Evolutionary conservation across 495 filamentous ascomycete species (phyloP), one percentile per base, ranked within the genome.

Genomic region (Aspergillus baeticus): DNA sequence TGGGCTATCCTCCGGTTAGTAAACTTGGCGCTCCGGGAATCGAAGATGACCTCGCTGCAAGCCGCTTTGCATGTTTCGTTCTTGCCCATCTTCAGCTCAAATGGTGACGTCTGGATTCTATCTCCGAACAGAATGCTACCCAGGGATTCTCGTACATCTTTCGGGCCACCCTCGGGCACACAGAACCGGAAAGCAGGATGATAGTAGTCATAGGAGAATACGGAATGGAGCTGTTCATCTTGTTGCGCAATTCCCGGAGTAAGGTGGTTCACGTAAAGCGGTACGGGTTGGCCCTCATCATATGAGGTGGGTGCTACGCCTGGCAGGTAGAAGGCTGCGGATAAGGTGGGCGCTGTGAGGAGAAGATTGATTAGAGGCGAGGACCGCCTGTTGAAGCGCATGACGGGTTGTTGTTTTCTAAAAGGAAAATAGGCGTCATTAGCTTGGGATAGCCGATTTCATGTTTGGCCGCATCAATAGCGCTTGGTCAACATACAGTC

Each of bases 111-210:
- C 68, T 87, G 87, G 68, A 98, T 98, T 42, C 94, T 87, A 73
- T 98, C 94, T 7, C 94, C 94, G 58, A 98, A 98, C 20, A 98
- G 67, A 62, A 98, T 98, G 73, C 92, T 96, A 5, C 94, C 94
- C 53, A 98, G 71, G 33, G 91, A 96, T 75, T 96, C 92, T 33
- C 87, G 84, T 2, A 92, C 83, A 71, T 86, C 77, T 63, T 88
- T 72, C 1, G 89, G 83, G 15, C 89, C 90, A 43, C 78, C 84
- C 58, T 87, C 77, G 1, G 93, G 94, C 39, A 76, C 74, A 73
- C 94, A 98, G 74, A 96, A 96, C 56, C 85, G 84, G 71, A 98
- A 95, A 1, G 80, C 79, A 17, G 83, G 82, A 62, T 93, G 85
- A 69, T 98, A 98, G 79, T 98, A 97, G 75, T 97, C 93, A 75